phyloP scores from a whole-genome alignment of 495 filamentous ascomycete genomes.

The Xanthoparmelia taractica region DNA sequence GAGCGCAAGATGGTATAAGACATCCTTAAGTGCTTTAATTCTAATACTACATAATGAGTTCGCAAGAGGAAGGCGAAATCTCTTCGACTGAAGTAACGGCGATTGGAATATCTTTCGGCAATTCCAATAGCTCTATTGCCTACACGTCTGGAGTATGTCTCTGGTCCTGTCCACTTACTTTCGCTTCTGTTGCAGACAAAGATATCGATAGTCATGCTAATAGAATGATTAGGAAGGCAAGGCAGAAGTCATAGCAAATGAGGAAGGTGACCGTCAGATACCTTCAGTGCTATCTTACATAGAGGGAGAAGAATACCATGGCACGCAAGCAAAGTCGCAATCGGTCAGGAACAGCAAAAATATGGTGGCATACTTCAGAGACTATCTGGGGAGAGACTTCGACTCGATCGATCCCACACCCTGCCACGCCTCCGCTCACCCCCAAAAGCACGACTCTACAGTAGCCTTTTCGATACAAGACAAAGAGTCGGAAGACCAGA shows the following conservation, averaged over 20 bases:
- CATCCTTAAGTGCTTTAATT: neutral
- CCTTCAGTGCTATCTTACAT: constrained; percentile 91
- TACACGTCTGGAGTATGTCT: constrained; percentile 58
- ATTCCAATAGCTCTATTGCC: constrained; percentile 95
- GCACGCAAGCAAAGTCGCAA: constrained; percentile 88
- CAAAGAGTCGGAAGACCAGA: constrained; percentile 58
- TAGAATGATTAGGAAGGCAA: constrained; percentile 63
- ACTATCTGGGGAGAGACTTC: constrained; percentile 91
- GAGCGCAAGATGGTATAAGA: neutral
- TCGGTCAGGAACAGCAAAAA: constrained; percentile 85
- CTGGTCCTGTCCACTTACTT: neutral
- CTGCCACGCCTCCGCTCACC: constrained; percentile 88
- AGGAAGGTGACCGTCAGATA: constrained; percentile 98
- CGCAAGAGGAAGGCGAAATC: constrained; percentile 4
- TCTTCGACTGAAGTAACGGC: constrained; percentile 32
- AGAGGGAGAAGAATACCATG: constrained; percentile 91
- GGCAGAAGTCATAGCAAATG: constrained; percentile 96
- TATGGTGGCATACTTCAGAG: constrained; percentile 91
- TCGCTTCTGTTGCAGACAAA: neutral
- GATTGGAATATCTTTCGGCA: constrained; percentile 97
- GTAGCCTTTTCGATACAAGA: constrained; percentile 81
- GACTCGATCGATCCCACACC: constrained; percentile 93
- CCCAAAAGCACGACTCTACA: constrained; percentile 61
- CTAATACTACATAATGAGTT: neutral
- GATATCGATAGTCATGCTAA: neutral